Percentiles rank a stretch among this genome's conserved stretches.
Conservation (phyloP, 2,329 filamentous ascomycete genomes). For the Xylariaceae sp. region DNA sequence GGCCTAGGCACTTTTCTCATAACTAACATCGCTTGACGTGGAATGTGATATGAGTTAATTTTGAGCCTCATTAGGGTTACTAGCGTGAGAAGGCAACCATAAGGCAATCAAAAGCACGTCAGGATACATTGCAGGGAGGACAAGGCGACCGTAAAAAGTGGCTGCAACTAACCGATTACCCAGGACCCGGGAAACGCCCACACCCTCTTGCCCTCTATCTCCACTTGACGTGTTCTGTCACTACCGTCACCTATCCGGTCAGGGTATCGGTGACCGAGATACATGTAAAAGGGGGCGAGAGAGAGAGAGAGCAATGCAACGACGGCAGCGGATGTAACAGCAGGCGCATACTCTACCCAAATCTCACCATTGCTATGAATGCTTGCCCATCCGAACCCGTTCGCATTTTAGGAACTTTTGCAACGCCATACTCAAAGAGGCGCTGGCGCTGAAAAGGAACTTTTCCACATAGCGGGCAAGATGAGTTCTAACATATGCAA, state of each 20-base stretch:
- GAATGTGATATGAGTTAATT: no score
- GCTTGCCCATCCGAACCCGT: no score
- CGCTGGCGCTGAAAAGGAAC: no score
- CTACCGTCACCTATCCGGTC: no score
- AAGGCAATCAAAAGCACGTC: conserved; percentile 13
- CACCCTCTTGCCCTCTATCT: conserved; percentile 8
- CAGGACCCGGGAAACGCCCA: conserved; percentile 14
- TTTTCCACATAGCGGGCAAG: no score
- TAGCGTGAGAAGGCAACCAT: conserved; percentile 12
- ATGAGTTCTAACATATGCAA: no score
- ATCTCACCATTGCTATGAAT: conserved; percentile 16
- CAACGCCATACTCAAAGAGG: no score
- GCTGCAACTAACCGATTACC: conserved; percentile 9
- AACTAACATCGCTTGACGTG: no score
- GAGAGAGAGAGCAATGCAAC: conserved; percentile 27
- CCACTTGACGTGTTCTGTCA: no score
- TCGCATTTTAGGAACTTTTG: no score
- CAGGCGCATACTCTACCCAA: conserved; percentile 24
- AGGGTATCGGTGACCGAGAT: conserved; percentile 5
- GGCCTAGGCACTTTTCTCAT: no score
- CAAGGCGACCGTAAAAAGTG: conserved; percentile 6
- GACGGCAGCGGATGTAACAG: conserved; percentile 26
- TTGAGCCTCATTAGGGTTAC: conserved; percentile 1
- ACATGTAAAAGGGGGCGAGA: no score
- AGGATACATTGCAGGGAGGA: neutral